These are phyloP conservation scores for Raddia guianensis DNA, from an alignment of 176 grass and related monocot genomes.

Conservation along the genomic window DNA sequence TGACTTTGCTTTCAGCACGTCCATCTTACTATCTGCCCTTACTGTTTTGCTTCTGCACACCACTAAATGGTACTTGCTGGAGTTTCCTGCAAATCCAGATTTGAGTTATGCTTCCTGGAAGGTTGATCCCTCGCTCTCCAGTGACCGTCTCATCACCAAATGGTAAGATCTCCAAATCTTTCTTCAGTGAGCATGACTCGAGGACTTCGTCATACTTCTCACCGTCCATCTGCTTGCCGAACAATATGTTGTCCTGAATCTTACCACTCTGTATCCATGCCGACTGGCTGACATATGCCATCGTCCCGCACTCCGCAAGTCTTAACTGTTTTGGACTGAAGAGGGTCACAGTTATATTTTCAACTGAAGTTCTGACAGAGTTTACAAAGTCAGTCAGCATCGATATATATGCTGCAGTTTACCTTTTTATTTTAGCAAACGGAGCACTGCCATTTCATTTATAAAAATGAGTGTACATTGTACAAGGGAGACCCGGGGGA, in stretches of 20 bases:
- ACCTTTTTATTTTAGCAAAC: no score
- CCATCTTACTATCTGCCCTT: background rate
- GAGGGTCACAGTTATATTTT: conserved; percentile 46
- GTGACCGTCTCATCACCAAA: conserved; percentile 49
- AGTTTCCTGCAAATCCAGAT: no score
- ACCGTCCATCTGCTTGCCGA: conserved; percentile 45
- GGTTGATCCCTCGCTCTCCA: conserved; percentile 58
- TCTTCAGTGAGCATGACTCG: conserved; percentile 45
- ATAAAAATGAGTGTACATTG: no score
- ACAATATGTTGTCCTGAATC: conserved; percentile 59
- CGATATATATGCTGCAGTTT: background rate
- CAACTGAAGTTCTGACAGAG: background rate
- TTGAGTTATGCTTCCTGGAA: background rate
- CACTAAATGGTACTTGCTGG: no score
- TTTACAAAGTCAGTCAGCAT: background rate
- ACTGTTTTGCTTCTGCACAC: no score
- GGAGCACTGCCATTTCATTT: no score
- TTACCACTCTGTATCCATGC: conserved; percentile 61
- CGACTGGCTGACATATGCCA: conserved; percentile 53
- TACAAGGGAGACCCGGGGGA: no score
- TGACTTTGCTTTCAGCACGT: background rate
- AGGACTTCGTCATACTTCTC: conserved; percentile 48
- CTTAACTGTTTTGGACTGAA: conserved; percentile 46
- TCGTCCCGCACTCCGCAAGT: conserved; percentile 46
- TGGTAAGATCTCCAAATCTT: conserved; percentile 54